Conservation (phyloP, 305 asterid species). For the Fraxinus greggii region DNA sequence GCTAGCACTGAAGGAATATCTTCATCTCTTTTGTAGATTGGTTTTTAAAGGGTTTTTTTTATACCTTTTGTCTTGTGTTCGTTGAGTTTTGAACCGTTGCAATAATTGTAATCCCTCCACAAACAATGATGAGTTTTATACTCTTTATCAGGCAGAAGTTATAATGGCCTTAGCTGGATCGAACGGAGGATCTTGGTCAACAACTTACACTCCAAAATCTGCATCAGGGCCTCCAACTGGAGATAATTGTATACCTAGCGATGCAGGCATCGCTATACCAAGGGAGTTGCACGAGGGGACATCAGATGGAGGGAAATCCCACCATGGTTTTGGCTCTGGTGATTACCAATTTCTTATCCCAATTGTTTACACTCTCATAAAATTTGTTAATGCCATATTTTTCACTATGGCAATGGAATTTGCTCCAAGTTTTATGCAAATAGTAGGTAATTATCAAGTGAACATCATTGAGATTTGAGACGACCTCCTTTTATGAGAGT, state of each 20-base stretch:
- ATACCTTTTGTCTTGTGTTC: not conserved
- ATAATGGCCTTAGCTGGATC: constrained; percentile 92
- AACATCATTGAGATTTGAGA: not conserved
- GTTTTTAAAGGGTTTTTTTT: not conserved
- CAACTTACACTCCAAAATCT: constrained; percentile 52
- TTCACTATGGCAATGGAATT: not conserved
- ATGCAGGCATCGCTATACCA: constrained; percentile 33
- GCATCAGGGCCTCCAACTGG: constrained; percentile 39
- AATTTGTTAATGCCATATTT: not conserved
- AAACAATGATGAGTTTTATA: not conserved
- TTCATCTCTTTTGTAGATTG: not conserved
- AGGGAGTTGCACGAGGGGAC: constrained; percentile 50
- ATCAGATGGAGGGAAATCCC: constrained; percentile 39
- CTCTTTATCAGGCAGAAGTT: constrained; percentile 70
- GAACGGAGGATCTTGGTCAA: constrained; percentile 92
- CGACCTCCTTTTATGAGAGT: not conserved
- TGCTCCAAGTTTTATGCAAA: not conserved
- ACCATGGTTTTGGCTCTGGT: constrained; percentile 44
- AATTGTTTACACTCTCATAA: constrained; percentile 21
- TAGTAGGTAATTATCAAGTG: not conserved
- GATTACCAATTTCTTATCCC: constrained; percentile 29
- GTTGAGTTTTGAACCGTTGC: not conserved
- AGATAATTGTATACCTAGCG: constrained; percentile 40
- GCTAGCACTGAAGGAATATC: not conserved
- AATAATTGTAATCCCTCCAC: not conserved